Evolutionary conservation across 345 rosid genomes (phyloP), one percentile per base, ranked within the genome.

Genomic region (Salix exigua): DNA sequence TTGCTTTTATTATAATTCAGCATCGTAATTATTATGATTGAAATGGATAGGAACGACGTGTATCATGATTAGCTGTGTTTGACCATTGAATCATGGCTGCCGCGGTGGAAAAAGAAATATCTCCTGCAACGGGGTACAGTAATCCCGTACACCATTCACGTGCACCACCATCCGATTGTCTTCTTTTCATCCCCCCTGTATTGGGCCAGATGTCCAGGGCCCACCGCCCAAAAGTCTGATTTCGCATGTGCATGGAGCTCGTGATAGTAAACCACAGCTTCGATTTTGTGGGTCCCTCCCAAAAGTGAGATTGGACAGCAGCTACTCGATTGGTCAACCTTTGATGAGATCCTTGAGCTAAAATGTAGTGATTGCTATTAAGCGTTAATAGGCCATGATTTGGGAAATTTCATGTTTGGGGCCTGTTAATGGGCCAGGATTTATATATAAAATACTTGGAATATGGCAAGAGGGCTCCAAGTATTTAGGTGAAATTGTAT

Each of bases 201-300:
- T 71, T 50, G 40, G 71, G 71, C 33, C 21, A 48, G 8, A 14
- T 21, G 16, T 55, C 48, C 0, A 7, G 76, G 81, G 70, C 78
- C 82, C 79, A 68, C 44, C 14, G 30, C n/a, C 50, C 60, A 5
- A 51, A 80, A 68, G 82, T 82, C 81, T 75, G 37, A 65, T 21
- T 50, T 25, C 13, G 67, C 83, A 81, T 74, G 85, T 79, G 82
- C 78, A 46, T 69, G 8, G 37, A 63, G 75, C 51, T 67, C 62
- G 44, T 75, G 21, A 21, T 17, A 70, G 23, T 13, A 44, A 44
- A 69, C 63, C 12, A 1, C 13, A 28, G 61, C 12, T 13, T 37
- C 65, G 73, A 72, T 68, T 68, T 76, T 28, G 61, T 46, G 77
- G 84, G 77, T 35, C 80, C 83, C 11, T 0, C 80, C 81, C 11